Conservation (phyloP, 257 asterid genomes). For the Solanum pimpinellifolium region DNA sequence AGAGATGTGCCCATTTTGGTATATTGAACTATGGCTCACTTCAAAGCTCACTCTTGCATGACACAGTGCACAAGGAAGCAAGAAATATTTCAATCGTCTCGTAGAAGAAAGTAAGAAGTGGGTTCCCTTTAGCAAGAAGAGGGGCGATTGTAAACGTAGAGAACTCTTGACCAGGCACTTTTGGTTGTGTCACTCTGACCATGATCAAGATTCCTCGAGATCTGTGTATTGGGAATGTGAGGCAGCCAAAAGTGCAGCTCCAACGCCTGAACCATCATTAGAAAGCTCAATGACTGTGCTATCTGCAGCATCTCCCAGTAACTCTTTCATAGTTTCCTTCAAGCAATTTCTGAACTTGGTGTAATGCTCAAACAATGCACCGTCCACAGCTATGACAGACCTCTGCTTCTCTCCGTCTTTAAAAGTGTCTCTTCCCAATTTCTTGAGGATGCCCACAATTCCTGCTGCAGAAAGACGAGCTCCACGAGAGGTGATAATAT, state of each 20-base stretch:
- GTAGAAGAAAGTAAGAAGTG: not conserved
- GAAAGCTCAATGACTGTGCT: conserved; percentile 31
- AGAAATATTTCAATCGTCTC: not conserved
- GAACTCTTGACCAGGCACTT: not conserved
- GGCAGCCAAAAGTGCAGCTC: conserved; percentile 95
- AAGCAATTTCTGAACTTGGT: conserved; percentile 48
- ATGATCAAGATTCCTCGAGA: conserved; percentile 14
- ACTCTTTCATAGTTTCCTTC: conserved; percentile 50
- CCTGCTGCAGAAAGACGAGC: conserved; percentile 90
- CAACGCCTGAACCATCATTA: conserved; percentile 80
- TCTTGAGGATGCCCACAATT: conserved; percentile 60
- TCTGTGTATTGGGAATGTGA: conserved; percentile 62
- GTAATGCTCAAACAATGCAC: conserved; percentile 71
- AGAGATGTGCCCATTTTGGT: not conserved
- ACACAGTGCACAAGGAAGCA: not conserved
- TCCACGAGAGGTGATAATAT: conserved; percentile 65
- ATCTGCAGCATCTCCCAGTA: conserved; percentile 46
- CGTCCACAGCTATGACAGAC: conserved; percentile 72
- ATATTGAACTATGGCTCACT: not conserved
- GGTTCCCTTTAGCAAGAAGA: not conserved
- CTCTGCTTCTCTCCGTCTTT: conserved; percentile 43
- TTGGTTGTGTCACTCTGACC: not conserved
- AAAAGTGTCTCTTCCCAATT: conserved; percentile 54
- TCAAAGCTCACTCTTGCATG: not conserved
- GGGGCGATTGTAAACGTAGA: not conserved